Conservation (phyloP, 495 filamentous ascomycete species). For the Massariosphaeria phaeospora region DNA sequence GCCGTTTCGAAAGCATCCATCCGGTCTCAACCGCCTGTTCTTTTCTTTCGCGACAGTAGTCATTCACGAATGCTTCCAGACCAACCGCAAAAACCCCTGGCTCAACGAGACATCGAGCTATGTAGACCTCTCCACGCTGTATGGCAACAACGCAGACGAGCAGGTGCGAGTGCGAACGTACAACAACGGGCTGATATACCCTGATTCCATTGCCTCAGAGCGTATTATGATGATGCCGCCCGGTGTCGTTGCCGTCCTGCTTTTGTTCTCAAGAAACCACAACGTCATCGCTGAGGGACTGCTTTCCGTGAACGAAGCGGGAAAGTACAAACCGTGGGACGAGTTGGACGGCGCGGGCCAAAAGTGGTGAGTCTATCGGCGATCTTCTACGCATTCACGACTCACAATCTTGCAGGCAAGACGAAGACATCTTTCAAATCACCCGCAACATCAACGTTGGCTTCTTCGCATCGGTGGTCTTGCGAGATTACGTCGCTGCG, state of each 20-base stretch:
- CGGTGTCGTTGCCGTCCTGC: constrained; percentile 31
- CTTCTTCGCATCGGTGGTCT: constrained; percentile 35
- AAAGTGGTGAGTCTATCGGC: constrained; percentile 22
- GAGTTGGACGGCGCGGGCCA: constrained; percentile 23
- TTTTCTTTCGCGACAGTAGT: constrained; percentile 38
- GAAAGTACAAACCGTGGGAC: constrained; percentile 35
- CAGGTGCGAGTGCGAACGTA: constrained; percentile 35
- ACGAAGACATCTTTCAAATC: constrained; percentile 38
- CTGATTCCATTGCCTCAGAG: constrained; percentile 36
- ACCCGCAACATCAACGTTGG: constrained; percentile 38
- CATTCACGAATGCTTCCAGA: constrained; percentile 33
- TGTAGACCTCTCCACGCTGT: constrained; percentile 37
- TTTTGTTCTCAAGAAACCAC: constrained; percentile 38
- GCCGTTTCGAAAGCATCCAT: constrained; percentile 36
- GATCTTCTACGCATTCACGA: background rate
- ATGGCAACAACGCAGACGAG: constrained; percentile 34
- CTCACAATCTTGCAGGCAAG: constrained; percentile 33
- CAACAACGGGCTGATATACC: constrained; percentile 32
- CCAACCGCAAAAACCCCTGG: constrained; percentile 41
- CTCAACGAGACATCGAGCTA: constrained; percentile 38
- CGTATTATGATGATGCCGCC: constrained; percentile 38
- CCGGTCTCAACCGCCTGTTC: constrained; percentile 36
- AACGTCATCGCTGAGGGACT: constrained; percentile 34
- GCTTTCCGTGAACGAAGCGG: constrained; percentile 32
- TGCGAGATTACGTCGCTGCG: constrained; percentile 37